phyloP scores from a whole-genome alignment of 306 rosid genomes.

The Prunus mume region DNA sequence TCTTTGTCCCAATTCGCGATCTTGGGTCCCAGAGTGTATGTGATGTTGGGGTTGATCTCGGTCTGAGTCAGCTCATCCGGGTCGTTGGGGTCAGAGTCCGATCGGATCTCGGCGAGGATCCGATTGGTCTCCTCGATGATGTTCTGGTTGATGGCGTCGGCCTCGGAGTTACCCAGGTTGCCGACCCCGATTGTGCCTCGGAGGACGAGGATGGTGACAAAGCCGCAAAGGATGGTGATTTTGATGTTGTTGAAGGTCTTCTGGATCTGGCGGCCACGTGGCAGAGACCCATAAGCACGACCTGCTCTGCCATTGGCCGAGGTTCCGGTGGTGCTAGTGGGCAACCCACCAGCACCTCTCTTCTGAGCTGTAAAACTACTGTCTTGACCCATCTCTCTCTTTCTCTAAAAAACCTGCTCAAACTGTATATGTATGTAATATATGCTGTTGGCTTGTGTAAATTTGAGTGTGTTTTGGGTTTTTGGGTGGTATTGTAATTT shows the following conservation, averaged over 20 bases:
- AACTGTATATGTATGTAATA: no score
- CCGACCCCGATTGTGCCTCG: constrained; percentile 95
- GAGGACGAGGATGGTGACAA: constrained; percentile 91
- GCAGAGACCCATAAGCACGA: constrained; percentile 14
- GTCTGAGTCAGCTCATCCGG: constrained; percentile 48
- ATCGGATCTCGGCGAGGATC: constrained; percentile 92
- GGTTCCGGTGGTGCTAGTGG: constrained; percentile 32
- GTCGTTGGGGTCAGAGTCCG: constrained; percentile 72
- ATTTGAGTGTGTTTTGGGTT: background rate
- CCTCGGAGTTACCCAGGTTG: constrained; percentile 57
- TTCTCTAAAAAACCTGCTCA: background rate
- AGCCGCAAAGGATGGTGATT: constrained; percentile 90
- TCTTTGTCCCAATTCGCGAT: constrained; percentile 66
- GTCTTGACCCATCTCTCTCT: constrained; percentile 55
- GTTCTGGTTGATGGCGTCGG: constrained; percentile 67
- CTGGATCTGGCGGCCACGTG: constrained; percentile 90
- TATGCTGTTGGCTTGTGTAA: background rate
- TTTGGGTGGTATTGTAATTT: background rate
- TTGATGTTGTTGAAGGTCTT: constrained; percentile 90
- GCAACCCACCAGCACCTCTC: constrained; percentile 31
- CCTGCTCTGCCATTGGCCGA: constrained; percentile 29
- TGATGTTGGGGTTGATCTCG: constrained; percentile 51
- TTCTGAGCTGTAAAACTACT: constrained; percentile 46
- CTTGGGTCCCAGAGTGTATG: constrained; percentile 81
- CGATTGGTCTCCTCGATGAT: constrained; percentile 81